Percentiles rank a stretch among this genome's conserved stretches.
Conservation (phyloP, 208 protist genomes). For the Angomonas ambiguus region DNA sequence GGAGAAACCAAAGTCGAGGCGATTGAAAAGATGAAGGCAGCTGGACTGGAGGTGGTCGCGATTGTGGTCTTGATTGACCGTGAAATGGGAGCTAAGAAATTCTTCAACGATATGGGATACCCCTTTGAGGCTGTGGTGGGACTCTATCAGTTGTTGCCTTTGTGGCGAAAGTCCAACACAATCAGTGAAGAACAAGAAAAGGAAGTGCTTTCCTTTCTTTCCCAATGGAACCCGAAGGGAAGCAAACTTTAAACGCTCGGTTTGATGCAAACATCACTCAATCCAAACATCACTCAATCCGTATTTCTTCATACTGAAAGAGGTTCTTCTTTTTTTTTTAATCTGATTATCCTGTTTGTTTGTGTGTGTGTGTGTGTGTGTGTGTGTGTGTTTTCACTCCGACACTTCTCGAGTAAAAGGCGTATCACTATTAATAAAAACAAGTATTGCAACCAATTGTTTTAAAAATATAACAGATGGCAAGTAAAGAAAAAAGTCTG, state of each 20-base stretch:
- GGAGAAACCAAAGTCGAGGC: constrained; percentile 94
- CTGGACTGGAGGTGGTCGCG: constrained; percentile 80
- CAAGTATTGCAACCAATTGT: background rate
- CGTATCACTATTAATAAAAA: too few relatives aligned
- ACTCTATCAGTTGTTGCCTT: constrained; percentile 69
- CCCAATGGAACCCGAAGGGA: constrained; percentile 55
- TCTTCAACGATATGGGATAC: constrained; percentile 78
- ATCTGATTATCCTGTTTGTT: too few relatives aligned
- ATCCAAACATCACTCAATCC: too few relatives aligned
- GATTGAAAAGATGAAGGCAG: constrained; percentile 82
- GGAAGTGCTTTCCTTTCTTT: constrained; percentile 54
- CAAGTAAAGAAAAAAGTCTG: constrained; percentile 1
- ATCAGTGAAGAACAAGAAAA: constrained; percentile 58
- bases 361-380: background rate
- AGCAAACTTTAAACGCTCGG: constrained; percentile 6
- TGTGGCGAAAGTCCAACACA: constrained; percentile 59
- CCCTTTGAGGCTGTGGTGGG: constrained; percentile 80
- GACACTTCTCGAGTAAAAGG: too few relatives aligned
- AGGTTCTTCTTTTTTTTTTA: background rate
- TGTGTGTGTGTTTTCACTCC: background rate
- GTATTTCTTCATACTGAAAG: background rate
- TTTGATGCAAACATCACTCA: background rate
- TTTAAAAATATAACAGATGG: constrained; percentile 1
- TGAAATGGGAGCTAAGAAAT: constrained; percentile 92
- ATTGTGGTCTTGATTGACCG: constrained; percentile 94